Evolutionary conservation across 2,329 filamentous ascomycete species (phyloP).

Genomic region (Cryphonectria japonica): DNA sequence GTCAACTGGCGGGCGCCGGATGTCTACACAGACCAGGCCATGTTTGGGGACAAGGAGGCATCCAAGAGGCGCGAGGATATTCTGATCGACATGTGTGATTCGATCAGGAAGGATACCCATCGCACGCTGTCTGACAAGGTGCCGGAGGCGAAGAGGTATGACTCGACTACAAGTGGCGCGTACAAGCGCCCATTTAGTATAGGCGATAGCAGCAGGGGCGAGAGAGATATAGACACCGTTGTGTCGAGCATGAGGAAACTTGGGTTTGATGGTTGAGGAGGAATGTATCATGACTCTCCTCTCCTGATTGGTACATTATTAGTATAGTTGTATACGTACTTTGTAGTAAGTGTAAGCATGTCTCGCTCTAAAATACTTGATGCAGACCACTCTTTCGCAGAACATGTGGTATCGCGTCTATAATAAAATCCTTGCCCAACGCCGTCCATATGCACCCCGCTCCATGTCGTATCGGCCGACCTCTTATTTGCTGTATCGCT

Average conservation of each 20-base stretch:
- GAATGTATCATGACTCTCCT: background rate
- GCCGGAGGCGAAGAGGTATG: constrained; percentile 36
- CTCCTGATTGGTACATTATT: constrained; percentile 6
- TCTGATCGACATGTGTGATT: constrained; percentile 35
- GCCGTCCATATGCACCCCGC: background rate
- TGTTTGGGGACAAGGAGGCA: constrained; percentile 21
- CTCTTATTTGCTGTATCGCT: background rate
- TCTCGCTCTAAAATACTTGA: background rate
- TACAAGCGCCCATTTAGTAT: constrained; percentile 1
- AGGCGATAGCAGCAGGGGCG: background rate
- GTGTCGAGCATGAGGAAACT: background rate
- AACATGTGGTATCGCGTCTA: constrained; percentile 10
- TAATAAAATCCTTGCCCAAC: background rate
- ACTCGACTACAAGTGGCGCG: constrained; percentile 38
- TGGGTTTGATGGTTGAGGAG: background rate
- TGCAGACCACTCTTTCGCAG: background rate
- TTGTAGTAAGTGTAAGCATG: background rate
- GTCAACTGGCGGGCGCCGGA: constrained; percentile 44
- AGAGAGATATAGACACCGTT: background rate
- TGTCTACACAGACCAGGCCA: constrained; percentile 31
- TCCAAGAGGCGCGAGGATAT: constrained; percentile 31
- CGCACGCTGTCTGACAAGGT: constrained; percentile 36
- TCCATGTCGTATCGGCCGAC: background rate
- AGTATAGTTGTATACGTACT: background rate
- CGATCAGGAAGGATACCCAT: constrained; percentile 37